Evolutionary conservation across 176 grass and related monocot species (phyloP), one percentile per base, ranked within the genome.

Genomic region (Rhipidocladum racemiflorum): DNA sequence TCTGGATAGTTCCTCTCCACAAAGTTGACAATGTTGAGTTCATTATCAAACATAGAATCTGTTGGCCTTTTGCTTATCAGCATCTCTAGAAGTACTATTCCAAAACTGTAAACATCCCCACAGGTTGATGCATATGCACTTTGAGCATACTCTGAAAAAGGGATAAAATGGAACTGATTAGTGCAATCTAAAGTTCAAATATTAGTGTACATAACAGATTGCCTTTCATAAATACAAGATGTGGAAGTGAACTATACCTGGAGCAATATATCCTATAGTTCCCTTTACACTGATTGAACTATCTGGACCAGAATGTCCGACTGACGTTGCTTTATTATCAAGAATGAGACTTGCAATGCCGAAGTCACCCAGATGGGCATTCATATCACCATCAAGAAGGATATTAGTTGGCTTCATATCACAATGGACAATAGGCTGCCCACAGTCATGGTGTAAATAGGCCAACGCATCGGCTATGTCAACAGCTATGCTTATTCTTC

Each of bases 191-290:
- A 45, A 42, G n/a, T 24, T 24, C 45, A 70, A 25, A 25, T 43
- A 15, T 7, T 44, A 12, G 24, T 24, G 21, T 59, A 23, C 0
- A 59, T 24, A 17, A 44, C 42, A 44, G 42, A 44, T 12, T 44
- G 11, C 42, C 39, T 40, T 40, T 40, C 12, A 39, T 12, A 13
- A 5, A 77, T 46, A 46, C 7, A 77, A 4, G 16, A 30, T 1
- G 2, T 14, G 17, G 4, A 3, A 14, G 15, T 24, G 25, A 38
- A 9, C 0, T 4, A 66, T 69, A 91, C 85, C 89, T 64, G 81
- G 89, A 75, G 89, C 75, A 63, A 87, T 42, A 43, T 91, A 91
- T 8, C 89, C 85, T 69, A 91, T 85, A 21, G 85, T 68, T 20
- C 89, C 89, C 44, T 80, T 87, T 16, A 84, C 20, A 43, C n/a